Evolutionary conservation across 169 alveolate species (phyloP).

Genomic region (Plasmodium coatneyi): DNA sequence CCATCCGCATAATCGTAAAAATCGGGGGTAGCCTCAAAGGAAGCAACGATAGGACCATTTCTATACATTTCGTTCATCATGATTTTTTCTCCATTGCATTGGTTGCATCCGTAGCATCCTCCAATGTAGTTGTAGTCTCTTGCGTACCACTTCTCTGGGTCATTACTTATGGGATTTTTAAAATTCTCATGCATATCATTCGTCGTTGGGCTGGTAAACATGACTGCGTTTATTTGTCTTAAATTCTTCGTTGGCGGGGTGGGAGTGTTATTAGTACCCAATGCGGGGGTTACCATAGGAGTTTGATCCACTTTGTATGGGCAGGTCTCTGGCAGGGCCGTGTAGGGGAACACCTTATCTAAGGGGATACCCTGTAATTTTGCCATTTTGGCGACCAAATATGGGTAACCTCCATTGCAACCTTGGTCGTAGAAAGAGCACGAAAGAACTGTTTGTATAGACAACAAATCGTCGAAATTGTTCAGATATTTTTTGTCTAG

Average conservation of each 20-base stretch:
- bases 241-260: background rate
- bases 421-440: conserved; percentile 86
- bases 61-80: conserved; percentile 87
- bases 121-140: conserved; percentile 88
- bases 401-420: conserved; percentile 93
- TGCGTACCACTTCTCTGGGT: conserved; percentile 77
- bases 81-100: conserved; percentile 83
- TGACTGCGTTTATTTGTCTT: background rate
- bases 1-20: conserved; percentile 72
- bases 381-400: conserved; percentile 89
- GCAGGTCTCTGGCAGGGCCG: conserved; percentile 23
- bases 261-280: background rate
- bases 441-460: conserved; percentile 78
- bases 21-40: conserved; percentile 86
- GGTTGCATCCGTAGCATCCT: conserved; percentile 88
- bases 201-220: background rate
- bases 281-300: background rate
- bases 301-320: conserved; percentile 36
- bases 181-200: background rate
- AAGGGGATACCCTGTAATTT: conserved; percentile 87
- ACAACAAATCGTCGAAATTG: conserved; percentile 61
- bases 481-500: conserved; percentile 76
- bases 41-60: conserved; percentile 89
- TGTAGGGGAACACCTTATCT: conserved; percentile 77
- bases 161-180: background rate